Evolutionary conservation across 441 rosid species (phyloP).

Genomic region (Iberis amara): DNA sequence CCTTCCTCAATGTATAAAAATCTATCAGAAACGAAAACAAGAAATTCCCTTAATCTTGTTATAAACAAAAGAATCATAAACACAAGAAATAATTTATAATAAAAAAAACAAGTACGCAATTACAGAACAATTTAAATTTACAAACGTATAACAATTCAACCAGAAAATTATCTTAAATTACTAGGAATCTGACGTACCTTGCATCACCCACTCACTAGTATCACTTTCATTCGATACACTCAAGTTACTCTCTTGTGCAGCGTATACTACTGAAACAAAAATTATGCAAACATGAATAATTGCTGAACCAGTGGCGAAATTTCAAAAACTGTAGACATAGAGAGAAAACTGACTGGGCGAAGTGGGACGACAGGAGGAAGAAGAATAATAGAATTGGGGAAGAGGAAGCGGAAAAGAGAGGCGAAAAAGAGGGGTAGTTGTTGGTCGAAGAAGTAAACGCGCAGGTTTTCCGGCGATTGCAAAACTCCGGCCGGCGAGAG

Average conservation of each 20-base stretch:
- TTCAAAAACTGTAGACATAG: background rate
- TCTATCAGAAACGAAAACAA: constrained; percentile 37
- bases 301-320: background rate
- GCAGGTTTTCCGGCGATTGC: background rate
- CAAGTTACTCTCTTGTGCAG: constrained; percentile 49
- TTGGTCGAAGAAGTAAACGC: background rate
- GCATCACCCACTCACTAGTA: constrained; percentile 64
- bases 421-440: constrained; percentile 14
- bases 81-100: background rate
- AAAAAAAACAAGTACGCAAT: too few relatives aligned
- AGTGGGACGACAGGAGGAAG: constrained; percentile 24
- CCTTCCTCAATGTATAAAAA: constrained; percentile 74
- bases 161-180: too few relatives aligned
- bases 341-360: constrained; percentile 28
- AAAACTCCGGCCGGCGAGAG: constrained; percentile 19
- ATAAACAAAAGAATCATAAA: background rate
- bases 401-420: constrained; percentile 19
- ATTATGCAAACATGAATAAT: background rate
- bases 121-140: too few relatives aligned
- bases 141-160: too few relatives aligned
- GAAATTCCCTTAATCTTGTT: background rate
- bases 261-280: constrained; percentile 36
- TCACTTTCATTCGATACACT: constrained; percentile 37
- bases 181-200: constrained; percentile 43
- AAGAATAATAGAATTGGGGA: constrained; percentile 6